Evolutionary conservation across 164 flowering plant genomes (phyloP).

Genomic region (Vitis riparia): DNA sequence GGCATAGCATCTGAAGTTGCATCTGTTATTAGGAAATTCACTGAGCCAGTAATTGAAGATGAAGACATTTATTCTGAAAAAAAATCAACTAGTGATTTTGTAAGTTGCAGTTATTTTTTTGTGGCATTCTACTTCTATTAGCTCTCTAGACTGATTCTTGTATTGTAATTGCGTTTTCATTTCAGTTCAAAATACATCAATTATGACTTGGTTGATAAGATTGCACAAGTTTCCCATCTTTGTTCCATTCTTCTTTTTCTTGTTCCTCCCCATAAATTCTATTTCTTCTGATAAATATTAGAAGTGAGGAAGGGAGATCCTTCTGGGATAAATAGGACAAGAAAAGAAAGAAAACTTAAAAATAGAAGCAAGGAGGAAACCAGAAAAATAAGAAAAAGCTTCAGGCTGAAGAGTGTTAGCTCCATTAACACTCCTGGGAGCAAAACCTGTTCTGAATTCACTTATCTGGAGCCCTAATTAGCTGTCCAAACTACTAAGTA

Average conservation of each 20-base stretch:
- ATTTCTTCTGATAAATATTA: neutral
- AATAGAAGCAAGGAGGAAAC: neutral
- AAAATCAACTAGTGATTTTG: constrained; percentile 32
- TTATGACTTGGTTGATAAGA: no score
- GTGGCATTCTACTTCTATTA: neutral
- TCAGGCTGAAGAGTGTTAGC: neutral
- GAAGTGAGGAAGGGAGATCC: neutral
- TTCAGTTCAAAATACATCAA: no score
- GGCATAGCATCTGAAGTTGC: constrained; percentile 77
- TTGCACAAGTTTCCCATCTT: neutral
- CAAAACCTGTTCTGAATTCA: neutral
- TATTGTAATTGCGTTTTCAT: neutral
- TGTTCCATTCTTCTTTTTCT: neutral
- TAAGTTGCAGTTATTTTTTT: constrained; percentile 27
- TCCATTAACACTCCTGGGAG: neutral
- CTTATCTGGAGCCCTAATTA: neutral
- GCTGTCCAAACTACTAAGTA: neutral
- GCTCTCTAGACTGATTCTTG: neutral
- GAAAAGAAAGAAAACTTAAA: neutral
- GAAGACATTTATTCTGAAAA: constrained; percentile 34
- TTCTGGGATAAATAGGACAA: neutral
- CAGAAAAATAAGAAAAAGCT: neutral
- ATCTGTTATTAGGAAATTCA: constrained; percentile 66
- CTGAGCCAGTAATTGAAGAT: constrained; percentile 50
- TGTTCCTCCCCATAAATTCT: neutral